Conservation (phyloP, 257 asterid species). For the Gentiana dahurica region DNA sequence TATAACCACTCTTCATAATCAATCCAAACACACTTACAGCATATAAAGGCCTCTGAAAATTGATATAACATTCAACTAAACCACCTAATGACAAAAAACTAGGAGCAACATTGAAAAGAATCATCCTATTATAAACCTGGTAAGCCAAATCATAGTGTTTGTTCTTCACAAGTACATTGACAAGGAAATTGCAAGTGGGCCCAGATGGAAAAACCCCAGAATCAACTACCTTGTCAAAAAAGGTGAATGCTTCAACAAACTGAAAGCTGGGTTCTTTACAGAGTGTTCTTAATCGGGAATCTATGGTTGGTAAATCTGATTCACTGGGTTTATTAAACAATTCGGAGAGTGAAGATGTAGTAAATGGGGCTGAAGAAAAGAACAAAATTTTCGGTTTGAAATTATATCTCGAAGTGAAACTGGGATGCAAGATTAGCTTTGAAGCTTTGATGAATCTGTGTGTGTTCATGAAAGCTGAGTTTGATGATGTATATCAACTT, state of each 20-base stretch:
- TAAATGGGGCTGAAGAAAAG: no score
- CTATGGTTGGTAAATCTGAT: constrained; percentile 11
- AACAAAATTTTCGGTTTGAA: no score
- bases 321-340: not conserved
- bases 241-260: constrained; percentile 18
- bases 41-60: constrained; percentile 26
- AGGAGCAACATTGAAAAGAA: constrained; percentile 20
- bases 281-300: constrained; percentile 31
- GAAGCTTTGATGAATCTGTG: no score
- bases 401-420: no score
- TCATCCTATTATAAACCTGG: constrained; percentile 31
- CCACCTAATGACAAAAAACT: constrained; percentile 38
- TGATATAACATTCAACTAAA: constrained; percentile 42
- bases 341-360: no score
- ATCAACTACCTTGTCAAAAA: constrained; percentile 33
- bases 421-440: no score
- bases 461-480: no score
- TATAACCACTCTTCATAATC: constrained; percentile 47
- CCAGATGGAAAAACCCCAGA: constrained; percentile 36
- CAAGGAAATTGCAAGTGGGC: constrained; percentile 25
- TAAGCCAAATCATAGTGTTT: constrained; percentile 37
- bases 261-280: constrained; percentile 28
- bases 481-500: no score
- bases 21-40: constrained; percentile 39
- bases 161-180: constrained; percentile 45